Evolutionary conservation across 2,329 filamentous ascomycete genomes (phyloP), one percentile per base, ranked within the genome.

Genomic region (Emergomyces orientalis): DNA sequence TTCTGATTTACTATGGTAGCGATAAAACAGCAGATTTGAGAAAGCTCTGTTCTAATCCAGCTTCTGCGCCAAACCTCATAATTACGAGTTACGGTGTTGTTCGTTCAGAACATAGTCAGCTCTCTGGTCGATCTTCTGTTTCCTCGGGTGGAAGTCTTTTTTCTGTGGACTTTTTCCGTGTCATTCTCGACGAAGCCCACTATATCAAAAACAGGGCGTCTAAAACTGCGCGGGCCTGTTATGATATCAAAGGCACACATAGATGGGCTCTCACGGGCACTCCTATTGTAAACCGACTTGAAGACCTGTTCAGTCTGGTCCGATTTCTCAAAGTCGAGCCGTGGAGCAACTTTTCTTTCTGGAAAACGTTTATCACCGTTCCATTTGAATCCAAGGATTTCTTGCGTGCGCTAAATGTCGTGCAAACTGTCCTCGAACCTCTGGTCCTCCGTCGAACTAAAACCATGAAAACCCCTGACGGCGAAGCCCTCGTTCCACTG

Each of bases 341-440:
- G 0, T 99, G 94, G 94, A 94, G 89, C 71, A 97, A 97, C 74
- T 99, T 99, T 74, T 96, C 92, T 0, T 99, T 96, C 77, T 99
- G 94, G 94, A 92, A 92, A 73, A 97, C 94, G 0, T 99, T 99
- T 73, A 97, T 99, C 71, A 99, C 94, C 0, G 88, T 96, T 1
- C 94, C 94, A 0, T 99, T 99, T 67, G 94, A 99, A 74, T 93
- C 91, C 0, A 94, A 94, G 68, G 89, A 99, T 66, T 97, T 96
- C 72, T 86, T 97, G 68, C 87, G 92, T 4, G 94, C 94, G 0
- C 81, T 99, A 8, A 94, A 97, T 72, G 94, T 99, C 1, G 94
- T 99, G 1, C 94, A 99, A 73, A 99, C 93, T 0, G 93, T 99
- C 0, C 78, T 99, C 5, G 94, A 99, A 72, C 94, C 94, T 8